These are phyloP conservation scores for Blechomonas ayalai DNA, from an alignment of 208 protist species.

Conservation along the genomic window DNA sequence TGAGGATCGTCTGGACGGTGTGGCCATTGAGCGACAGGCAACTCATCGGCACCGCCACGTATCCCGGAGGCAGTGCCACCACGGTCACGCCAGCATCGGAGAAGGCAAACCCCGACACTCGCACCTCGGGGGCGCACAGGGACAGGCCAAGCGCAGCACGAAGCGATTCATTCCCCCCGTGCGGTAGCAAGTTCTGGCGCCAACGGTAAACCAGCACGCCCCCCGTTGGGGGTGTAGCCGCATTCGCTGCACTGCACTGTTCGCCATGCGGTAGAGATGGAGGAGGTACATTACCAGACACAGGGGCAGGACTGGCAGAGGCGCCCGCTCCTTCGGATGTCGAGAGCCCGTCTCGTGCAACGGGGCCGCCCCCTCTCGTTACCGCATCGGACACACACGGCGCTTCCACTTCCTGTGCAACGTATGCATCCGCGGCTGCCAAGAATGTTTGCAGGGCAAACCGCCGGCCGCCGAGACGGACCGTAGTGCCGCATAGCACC, in stretches of 20 bases:
- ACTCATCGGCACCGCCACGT: constrained; percentile 45
- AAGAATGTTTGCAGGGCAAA: constrained; percentile 45
- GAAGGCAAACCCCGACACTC: constrained; percentile 41
- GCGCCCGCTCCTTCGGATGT: neutral
- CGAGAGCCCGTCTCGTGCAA: neutral
- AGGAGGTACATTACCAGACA: too few species aligned
- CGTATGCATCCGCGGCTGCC: constrained; percentile 67
- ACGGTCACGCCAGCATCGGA: constrained; percentile 54
- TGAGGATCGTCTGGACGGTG: constrained; percentile 43
- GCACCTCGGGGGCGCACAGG: constrained; percentile 24
- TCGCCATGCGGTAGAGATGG: too few species aligned
- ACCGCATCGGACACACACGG: neutral
- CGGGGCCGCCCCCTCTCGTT: neutral
- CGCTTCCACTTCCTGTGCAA: constrained; percentile 25
- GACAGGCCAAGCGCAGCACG: constrained; percentile 61
- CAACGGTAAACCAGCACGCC: constrained; percentile 61
- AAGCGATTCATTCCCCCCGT: constrained; percentile 34
- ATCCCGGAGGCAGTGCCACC: constrained; percentile 31
- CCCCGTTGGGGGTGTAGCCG: neutral
- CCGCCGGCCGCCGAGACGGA: constrained; percentile 17
- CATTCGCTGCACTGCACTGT: neutral
- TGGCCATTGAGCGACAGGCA: constrained; percentile 30
- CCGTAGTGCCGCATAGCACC: constrained; percentile 28
- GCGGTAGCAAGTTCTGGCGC: constrained; percentile 24
- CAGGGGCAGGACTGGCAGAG: too few species aligned